These are phyloP conservation scores for Salix udensis DNA, from an alignment of 345 rosid genomes.

Conservation along the genomic window DNA sequence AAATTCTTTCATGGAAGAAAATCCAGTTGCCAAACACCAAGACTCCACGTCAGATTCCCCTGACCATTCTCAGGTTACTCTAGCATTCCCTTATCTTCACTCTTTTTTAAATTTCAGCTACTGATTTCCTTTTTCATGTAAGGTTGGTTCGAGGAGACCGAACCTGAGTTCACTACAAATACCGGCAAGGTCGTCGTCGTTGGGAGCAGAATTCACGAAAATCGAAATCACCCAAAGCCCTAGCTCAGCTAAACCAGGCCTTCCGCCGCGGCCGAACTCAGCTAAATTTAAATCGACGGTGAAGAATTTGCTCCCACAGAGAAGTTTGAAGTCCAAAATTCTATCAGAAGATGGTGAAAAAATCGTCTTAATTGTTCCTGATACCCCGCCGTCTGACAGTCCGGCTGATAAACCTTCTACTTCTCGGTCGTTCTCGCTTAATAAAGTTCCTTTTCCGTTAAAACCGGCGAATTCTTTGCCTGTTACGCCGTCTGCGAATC, in stretches of 20 bases:
- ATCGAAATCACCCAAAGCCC: slow-evolving; percentile 38
- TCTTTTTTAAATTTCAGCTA: neutral
- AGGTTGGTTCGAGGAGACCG: neutral
- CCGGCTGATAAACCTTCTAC: slow-evolving; percentile 35
- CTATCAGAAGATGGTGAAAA: slow-evolving; percentile 36
- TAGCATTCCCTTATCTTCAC: neutral
- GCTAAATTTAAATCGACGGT: slow-evolving; percentile 41
- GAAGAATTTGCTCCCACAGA: slow-evolving; percentile 40
- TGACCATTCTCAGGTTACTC: neutral
- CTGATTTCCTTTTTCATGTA: neutral
- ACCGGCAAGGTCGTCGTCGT: slow-evolving; percentile 35
- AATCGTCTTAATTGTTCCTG: slow-evolving; percentile 37
- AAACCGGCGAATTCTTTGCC: slow-evolving; percentile 43
- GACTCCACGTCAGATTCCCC: neutral
- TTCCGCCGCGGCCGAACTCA: slow-evolving; percentile 51
- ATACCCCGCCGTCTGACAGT: slow-evolving; percentile 33
- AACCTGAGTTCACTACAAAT: neutral
- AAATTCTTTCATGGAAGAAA: neutral
- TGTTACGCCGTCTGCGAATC: slow-evolving; percentile 37
- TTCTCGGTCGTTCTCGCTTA: slow-evolving; percentile 46
- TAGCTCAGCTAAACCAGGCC: slow-evolving; percentile 30
- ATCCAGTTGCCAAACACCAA: neutral
- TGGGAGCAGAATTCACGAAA: slow-evolving; percentile 28
- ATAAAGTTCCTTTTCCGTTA: slow-evolving; percentile 33
- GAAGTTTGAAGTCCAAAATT: slow-evolving; percentile 36